Evolutionary conservation across 1,139 yeast genomes (phyloP), one percentile per base, ranked within the genome.

Genomic region (Blastobotrys arbuscula): DNA sequence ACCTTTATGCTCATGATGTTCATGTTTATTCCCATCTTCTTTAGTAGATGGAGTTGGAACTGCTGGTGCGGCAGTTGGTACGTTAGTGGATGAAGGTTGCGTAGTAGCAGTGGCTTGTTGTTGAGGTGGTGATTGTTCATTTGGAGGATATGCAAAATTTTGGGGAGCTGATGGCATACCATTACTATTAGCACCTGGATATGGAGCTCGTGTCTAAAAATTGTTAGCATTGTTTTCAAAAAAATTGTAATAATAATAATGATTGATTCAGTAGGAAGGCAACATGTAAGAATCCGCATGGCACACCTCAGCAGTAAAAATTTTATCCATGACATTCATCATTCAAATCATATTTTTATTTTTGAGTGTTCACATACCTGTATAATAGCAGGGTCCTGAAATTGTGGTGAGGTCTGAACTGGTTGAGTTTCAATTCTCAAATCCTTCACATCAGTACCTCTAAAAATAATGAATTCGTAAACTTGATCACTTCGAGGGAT

Each of bases 361-460:
- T 31, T 12, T 34, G 8, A 41, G 20, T 31, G 31, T 19, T 19
- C 18, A 41, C 49, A 12, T 46, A 46, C 49, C 59, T 63, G 66
- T 18, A 63, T 49, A 38, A 62, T 61, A 3, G 68, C 68, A n/a
- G 68, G 69, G 44, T 63, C 69, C 21, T 59, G 26, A 33, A 42
- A 36, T 26, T 26, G 45, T 30, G 59, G 45, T 31, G 39, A 21
- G 26, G 53, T 51, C 4, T 61, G 59, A 13, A 57, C 53, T 3
- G 65, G 59, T 4, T 58, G 54, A 30, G 73, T 73, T 55, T 88
- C 97, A 53, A 92, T 95, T 55, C 82, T 80, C 66, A 92, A 75
- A 62, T 87, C 96, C 69, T 87, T 85, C 37, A 92, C 97, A 61
- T 90, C 97, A 35, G 88, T 81, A 37, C 98, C 98, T 57, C 94